phyloP scores from a whole-genome alignment of 305 asterid genomes.

The Fraxinus platypoda region DNA sequence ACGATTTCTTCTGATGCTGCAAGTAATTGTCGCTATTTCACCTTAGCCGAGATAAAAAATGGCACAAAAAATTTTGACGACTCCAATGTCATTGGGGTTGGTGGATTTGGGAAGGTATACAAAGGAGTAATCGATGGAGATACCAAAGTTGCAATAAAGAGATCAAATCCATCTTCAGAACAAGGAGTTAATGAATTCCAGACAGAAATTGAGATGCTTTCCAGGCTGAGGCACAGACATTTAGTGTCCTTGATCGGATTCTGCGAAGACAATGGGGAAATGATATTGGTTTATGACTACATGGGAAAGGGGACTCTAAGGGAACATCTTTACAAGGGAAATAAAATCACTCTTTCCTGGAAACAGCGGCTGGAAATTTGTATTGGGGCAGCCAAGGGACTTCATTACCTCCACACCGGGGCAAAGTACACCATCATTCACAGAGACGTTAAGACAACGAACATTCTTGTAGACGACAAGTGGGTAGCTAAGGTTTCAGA shows the following conservation, averaged over 20 bases:
- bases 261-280: slow-evolving; percentile 81
- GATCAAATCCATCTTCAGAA: slow-evolving; percentile 90
- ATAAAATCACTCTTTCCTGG: slow-evolving; percentile 60
- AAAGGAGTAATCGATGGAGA: slow-evolving; percentile 69
- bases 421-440: slow-evolving; percentile 84
- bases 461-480: slow-evolving; percentile 73
- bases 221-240: slow-evolving; percentile 74
- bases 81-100: slow-evolving; percentile 80
- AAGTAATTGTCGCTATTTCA: slow-evolving; percentile 73
- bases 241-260: slow-evolving; percentile 81
- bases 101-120: slow-evolving; percentile 91
- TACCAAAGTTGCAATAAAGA: slow-evolving; percentile 67
- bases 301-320: slow-evolving; percentile 88
- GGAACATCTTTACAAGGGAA: slow-evolving; percentile 80
- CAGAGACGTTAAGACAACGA: slow-evolving; percentile 84
- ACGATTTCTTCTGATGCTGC: slow-evolving; percentile 76
- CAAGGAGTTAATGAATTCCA: slow-evolving; percentile 86
- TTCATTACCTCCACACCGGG: slow-evolving; percentile 85
- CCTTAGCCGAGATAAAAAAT: slow-evolving; percentile 53
- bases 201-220: slow-evolving; percentile 86
- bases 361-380: slow-evolving; percentile 77
- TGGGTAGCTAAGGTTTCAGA: slow-evolving; percentile 96
- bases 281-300: slow-evolving; percentile 82
- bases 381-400: slow-evolving; percentile 84
- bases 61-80: slow-evolving; percentile 84